These are phyloP conservation scores for Yamadazyma olivae DNA, from an alignment of 805 yeast species.

Conservation along the genomic window DNA sequence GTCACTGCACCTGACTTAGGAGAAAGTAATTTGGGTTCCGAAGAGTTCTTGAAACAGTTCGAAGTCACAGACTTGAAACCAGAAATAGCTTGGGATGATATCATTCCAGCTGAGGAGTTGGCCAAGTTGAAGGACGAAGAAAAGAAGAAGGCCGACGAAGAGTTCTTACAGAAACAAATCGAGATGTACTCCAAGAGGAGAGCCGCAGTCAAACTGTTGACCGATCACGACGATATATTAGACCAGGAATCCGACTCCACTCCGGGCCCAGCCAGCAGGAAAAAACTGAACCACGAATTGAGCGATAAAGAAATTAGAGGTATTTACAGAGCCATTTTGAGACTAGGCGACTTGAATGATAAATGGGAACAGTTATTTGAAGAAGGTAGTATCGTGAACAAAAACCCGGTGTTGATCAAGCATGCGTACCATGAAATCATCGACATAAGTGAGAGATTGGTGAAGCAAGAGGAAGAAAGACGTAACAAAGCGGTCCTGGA, in stretches of 20 bases:
- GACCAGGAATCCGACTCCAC: slow-evolving; percentile 40
- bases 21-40: slow-evolving; percentile 97
- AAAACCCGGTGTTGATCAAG: slow-evolving; percentile 75
- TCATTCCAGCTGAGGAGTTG: slow-evolving; percentile 92
- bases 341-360: slow-evolving; percentile 73
- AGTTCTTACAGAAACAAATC: slow-evolving; percentile 82
- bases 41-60: slow-evolving; percentile 93
- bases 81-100: slow-evolving; percentile 98
- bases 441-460: slow-evolving; percentile 55
- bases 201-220: slow-evolving; percentile 62
- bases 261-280: slow-evolving; percentile 19
- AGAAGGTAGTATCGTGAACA: slow-evolving; percentile 85
- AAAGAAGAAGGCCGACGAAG: slow-evolving; percentile 80
- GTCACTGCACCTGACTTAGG: slow-evolving; percentile 94
- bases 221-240: slow-evolving; percentile 28
- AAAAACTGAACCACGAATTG: slow-evolving; percentile 45
- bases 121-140: slow-evolving; percentile 88
- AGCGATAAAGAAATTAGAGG: slow-evolving; percentile 86
- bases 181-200: slow-evolving; percentile 82
- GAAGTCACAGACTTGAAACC: slow-evolving; percentile 99
- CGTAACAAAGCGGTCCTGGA: slow-evolving; percentile 53
- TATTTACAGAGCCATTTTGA: slow-evolving; percentile 76
- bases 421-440: slow-evolving; percentile 74
- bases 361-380: slow-evolving; percentile 83
- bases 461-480: slow-evolving; percentile 63